Conservation (phyloP, 495 filamentous ascomycete genomes). For the Trichoderma asperelloides region DNA sequence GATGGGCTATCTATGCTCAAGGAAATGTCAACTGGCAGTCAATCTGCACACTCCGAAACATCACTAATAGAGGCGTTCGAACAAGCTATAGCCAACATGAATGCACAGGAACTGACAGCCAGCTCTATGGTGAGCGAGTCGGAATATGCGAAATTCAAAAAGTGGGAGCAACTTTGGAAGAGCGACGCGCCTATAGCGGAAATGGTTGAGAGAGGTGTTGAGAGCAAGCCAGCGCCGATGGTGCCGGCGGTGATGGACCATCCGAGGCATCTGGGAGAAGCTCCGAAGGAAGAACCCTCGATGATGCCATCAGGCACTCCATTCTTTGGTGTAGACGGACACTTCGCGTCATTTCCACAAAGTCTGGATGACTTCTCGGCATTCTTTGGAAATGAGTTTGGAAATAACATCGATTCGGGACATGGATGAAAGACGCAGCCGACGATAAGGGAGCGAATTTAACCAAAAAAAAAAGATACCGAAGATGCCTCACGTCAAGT, state of each 20-base stretch:
- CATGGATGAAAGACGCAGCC: background rate
- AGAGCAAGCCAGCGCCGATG: background rate
- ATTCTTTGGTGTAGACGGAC: background rate
- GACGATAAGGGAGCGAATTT: background rate
- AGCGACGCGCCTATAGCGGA: conserved; percentile 16
- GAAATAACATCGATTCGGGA: background rate
- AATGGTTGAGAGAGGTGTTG: background rate
- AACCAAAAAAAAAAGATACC: background rate
- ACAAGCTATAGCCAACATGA: conserved; percentile 32
- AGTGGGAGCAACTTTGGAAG: conserved; percentile 46
- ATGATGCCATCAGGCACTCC: background rate
- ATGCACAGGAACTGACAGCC: conserved; percentile 24
- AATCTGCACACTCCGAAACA: conserved; percentile 41
- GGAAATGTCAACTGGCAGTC: conserved; percentile 44
- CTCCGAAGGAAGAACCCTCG: background rate
- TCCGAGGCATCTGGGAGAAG: background rate
- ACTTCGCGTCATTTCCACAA: background rate
- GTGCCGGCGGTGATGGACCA: background rate
- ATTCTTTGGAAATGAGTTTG: background rate
- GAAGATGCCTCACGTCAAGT: background rate
- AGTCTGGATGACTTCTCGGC: background rate
- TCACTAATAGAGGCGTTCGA: conserved; percentile 46
- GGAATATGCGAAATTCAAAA: conserved; percentile 43
- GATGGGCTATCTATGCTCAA: conserved; percentile 43
- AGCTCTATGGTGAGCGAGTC: conserved; percentile 22